Percentiles rank a stretch among this genome's conserved stretches.
Conservation (phyloP, 176 grass and related monocot genomes). For the Saccharum spontaneum region DNA sequence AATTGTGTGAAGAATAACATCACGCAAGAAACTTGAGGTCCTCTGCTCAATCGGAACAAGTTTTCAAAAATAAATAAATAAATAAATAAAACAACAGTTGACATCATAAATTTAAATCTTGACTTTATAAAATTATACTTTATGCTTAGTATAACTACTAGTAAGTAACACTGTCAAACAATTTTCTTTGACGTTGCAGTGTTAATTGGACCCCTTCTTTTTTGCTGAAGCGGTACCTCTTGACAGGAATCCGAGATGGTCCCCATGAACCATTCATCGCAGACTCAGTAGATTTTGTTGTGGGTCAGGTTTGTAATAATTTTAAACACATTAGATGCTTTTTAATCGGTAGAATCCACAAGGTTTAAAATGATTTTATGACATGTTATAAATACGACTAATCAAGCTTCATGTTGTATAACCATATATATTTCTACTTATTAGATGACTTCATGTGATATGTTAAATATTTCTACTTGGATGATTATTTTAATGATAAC, state of each 20-base stretch:
- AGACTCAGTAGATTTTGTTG: slow-evolving; percentile 98
- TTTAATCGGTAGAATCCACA: not conserved
- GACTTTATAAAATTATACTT: slow-evolving; percentile 4
- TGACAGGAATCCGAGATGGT: slow-evolving; percentile 90
- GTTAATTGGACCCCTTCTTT: slow-evolving; percentile 97
- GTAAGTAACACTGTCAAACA: slow-evolving; percentile 1
- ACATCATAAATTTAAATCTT: not conserved
- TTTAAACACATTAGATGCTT: slow-evolving; percentile 11
- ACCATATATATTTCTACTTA: not conserved
- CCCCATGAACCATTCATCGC: slow-evolving; percentile 97
- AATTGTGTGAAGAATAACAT: not conserved
- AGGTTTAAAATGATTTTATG: slow-evolving; percentile 2
- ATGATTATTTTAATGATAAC: not conserved
- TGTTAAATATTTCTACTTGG: not conserved
- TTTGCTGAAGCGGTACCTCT: slow-evolving; percentile 94
- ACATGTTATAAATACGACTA: slow-evolving; percentile 14
- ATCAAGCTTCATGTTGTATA: not conserved
- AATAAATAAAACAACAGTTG: not conserved
- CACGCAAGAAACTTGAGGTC: not conserved
- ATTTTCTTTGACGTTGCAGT: slow-evolving; percentile 64
- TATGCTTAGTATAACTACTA: slow-evolving; percentile 6
- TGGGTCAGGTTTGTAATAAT: slow-evolving; percentile 58
- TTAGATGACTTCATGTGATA: not conserved
- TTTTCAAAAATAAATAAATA: not conserved
- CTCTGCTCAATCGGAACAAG: not conserved